A percentile compares a stretch with the other conserved stretches of the same genome.
Conservation (phyloP, 225 moss, liverwort and hornwort species). For the Neckera pumila region DNA sequence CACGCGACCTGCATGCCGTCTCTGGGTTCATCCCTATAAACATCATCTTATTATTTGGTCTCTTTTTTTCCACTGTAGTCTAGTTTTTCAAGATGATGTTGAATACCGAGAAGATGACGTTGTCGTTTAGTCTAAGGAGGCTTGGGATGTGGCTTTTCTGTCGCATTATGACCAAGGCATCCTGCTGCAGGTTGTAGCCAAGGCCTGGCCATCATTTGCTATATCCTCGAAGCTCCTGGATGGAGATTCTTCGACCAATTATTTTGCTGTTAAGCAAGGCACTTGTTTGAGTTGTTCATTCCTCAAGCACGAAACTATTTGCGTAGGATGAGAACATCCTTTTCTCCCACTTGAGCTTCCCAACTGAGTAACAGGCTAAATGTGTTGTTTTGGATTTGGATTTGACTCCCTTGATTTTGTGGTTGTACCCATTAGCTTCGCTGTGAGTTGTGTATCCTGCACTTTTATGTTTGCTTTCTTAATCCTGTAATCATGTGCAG, state of each 20-base stretch:
- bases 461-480: background rate
- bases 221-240: background rate
- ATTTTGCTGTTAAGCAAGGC: conserved; percentile 9
- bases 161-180: background rate
- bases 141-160: background rate
- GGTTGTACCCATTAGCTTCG: background rate
- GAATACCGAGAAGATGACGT: background rate
- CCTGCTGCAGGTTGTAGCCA: background rate
- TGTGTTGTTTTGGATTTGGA: background rate
- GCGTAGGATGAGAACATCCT: background rate
- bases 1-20: background rate
- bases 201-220: background rate
- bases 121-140: background rate
- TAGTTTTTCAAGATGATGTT: background rate
- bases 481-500: background rate
- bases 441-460: background rate
- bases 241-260: conserved; percentile 6
- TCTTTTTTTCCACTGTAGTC: background rate
- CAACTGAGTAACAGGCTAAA: background rate
- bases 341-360: background rate
- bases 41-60: background rate
- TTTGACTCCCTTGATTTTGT: background rate
- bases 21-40: background rate
- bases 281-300: background rate
- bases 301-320: background rate